Base-by-base conservation (phyloP, 1,284 basidiomycete species). In the Boletus smithii region DNA sequence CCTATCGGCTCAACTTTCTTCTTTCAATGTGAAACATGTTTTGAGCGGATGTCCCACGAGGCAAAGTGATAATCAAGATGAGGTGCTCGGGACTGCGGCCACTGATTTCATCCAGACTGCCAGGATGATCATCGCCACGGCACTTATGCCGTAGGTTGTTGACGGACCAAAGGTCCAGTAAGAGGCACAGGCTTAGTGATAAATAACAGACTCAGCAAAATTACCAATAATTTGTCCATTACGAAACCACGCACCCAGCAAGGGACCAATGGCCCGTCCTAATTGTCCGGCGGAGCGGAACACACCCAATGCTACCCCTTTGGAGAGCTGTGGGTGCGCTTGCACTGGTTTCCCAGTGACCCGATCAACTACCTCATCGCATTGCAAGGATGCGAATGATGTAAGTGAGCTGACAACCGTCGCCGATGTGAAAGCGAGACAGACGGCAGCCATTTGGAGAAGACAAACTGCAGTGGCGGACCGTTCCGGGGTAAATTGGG, bases 391-490 rank as follows among this genome's bases (percentile, higher is more conserved):
- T 9, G 91, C 92, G 51, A 85, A 81, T 17, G 91, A 83, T 36
- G 91, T 95, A 51, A 97, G 72, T 4, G 89, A 81, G 60, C 88
- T 95, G 50, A 97, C 93, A 38, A 95, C 92, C 3, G 91, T 95
- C 4, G 93, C 92, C 51, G 84, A 88, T 1, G 93, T 94, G 70
- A 91, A 94, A 1, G 90, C 90, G 66, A 95, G 74, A 59, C 85
- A 88, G 3, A 88, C 75, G 0, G 90, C 88, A 3, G 88, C 85
- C 9, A 70, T 73, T 59, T 89, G 88, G 5, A 95, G 73, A 1
- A 91, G 69, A 31, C 72, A 71, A 46, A 83, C 71, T 8, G 84
- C 77, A 29, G 76, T 43, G 11, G 65, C 61, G 1, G 74, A 67
- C 27, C 70, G 69, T 42, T 69, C 71, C 22, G 68, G 50, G 27